Evolutionary conservation across 148 eudicot genomes (phyloP), one percentile per base, ranked within the genome.

Genomic region (Camellia sinensis): DNA sequence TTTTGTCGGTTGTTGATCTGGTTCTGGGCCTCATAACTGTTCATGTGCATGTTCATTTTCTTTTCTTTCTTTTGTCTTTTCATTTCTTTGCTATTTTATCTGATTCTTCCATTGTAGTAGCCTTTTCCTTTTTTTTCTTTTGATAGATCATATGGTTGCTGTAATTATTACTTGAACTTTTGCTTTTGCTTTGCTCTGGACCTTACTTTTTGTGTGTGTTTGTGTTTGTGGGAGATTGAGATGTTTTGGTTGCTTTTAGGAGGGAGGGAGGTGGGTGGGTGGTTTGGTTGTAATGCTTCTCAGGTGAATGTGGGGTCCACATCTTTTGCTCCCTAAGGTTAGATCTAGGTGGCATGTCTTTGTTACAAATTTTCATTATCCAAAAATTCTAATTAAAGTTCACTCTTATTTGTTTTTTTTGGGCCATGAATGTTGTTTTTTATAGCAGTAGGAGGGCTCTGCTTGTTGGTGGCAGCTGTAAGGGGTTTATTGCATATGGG

Each of bases 111-210:
- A 67, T 64, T 65, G 66, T 77, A 64, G 79, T 46, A 59, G 22
- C 68, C 19, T 54, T 43, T 57, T 15, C 13, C 40, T 29, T 40
- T 29, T 40, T 50, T 67, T 53, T 37, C n/a, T 48, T 18, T 57
- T 19, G 57, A 62, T 68, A 78, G 81, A 76, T 70, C 67, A 68
- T 86, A 68, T 86, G 86, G 82, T 83, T 81, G 83, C 79, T 80
- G 88, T 86, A 83, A 86, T 83, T 83, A 86, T 81, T 78, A 73
- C 82, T 80, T 75, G 64, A 70, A 81, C 83, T 83, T 79, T 86
- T 68, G n/a, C 77, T 81, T 73, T 53, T 43, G 69, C 50, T 76
- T 72, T 71, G 57, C 79, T 80, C 71, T 68, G 73, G 59, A 71
- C 17, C 57, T 44, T 3, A 45, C 69, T n/a, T 50, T 80, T 50